Base-by-base conservation (phyloP, 83 land plant species). In the Picea engelmannii region DNA sequence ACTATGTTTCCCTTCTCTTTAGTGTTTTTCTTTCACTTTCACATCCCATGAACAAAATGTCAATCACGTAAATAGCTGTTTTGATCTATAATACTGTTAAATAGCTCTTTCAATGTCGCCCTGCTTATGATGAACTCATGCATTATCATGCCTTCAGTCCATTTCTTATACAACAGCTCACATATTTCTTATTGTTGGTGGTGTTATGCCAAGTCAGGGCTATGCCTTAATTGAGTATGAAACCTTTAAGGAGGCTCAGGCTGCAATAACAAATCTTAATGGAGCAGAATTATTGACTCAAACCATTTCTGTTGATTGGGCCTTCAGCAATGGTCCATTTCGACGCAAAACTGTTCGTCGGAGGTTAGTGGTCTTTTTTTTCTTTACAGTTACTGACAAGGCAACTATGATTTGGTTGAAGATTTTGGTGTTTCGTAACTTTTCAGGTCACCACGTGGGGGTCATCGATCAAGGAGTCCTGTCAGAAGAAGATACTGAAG, bases 171-270 rank as follows among this genome's bases (percentile, higher is more conserved):
- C 17, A 13, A 58, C 60, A 58, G 4, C 59, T 55, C 60, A 58
- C 15, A 55, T 58, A 15, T 58, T 58, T 58, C 16, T 58, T 58
- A 15, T 58, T 58, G 60, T 58, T 58, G 16, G 60, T 13, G 16
- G 0, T 58, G 17, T 58, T 58, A 13, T 58, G 4, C 16, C 60
- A 58, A 58, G 60, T 58, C 60, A 98, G 99, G 99, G 99, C 5
- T 98, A 98, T 91, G 99, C 99, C 35, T 78, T 98, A 66, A 98
- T 98, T 61, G 99, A 98, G 79, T 98, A 92, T 78, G 99, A 98
- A 86, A 88, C 81, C 12, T 78, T 13, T 61, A 82, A 89, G 62
- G 91, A 89, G 66, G 91, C 90, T 25, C 90, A 87, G 67, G 85
- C 82, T 61, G 91, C 90, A 49, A 89, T 89, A 77, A 78, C 78